Evolutionary conservation across 1,139 yeast genomes (phyloP).

Genomic region (Yamadazyma diddensiae): DNA sequence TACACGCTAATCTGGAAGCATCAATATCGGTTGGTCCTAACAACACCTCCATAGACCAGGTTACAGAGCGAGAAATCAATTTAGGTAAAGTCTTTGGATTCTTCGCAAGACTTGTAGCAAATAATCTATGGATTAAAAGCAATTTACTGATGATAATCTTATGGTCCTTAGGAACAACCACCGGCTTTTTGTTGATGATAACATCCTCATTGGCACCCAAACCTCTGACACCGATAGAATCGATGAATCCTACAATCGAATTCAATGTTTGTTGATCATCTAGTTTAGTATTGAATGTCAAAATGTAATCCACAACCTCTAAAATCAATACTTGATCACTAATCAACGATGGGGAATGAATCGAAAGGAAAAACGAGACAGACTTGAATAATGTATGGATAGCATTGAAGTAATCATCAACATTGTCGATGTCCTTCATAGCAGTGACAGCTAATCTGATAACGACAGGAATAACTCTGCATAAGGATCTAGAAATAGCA

Average conservation of each 20-base stretch:
- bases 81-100: slow-evolving; percentile 34
- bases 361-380: slow-evolving; percentile 45
- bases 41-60: slow-evolving; percentile 64
- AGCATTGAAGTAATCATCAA: slow-evolving; percentile 29
- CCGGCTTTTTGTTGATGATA: slow-evolving; percentile 26
- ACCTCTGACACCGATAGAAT: slow-evolving; percentile 54
- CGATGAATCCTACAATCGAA: slow-evolving; percentile 42
- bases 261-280: slow-evolving; percentile 37
- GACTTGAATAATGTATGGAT: slow-evolving; percentile 35
- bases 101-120: slow-evolving; percentile 46
- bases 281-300: slow-evolving; percentile 40
- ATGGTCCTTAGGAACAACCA: slow-evolving; percentile 43
- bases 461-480: slow-evolving; percentile 55
- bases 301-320: slow-evolving; percentile 55
- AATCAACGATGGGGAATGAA: slow-evolving; percentile 45
- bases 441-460: slow-evolving; percentile 40
- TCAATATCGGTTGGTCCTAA: slow-evolving; percentile 53
- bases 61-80: slow-evolving; percentile 51
- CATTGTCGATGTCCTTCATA: slow-evolving; percentile 17
- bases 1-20: slow-evolving; percentile 61
- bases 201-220: slow-evolving; percentile 42
- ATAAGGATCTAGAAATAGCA: slow-evolving; percentile 59
- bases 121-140: slow-evolving; percentile 56
- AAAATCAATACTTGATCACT: slow-evolving; percentile 60
- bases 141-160: slow-evolving; percentile 56